These are phyloP conservation scores for Gnomoniopsis sp. DNA, from an alignment of 2,329 filamentous ascomycete species.

Conservation along the genomic window DNA sequence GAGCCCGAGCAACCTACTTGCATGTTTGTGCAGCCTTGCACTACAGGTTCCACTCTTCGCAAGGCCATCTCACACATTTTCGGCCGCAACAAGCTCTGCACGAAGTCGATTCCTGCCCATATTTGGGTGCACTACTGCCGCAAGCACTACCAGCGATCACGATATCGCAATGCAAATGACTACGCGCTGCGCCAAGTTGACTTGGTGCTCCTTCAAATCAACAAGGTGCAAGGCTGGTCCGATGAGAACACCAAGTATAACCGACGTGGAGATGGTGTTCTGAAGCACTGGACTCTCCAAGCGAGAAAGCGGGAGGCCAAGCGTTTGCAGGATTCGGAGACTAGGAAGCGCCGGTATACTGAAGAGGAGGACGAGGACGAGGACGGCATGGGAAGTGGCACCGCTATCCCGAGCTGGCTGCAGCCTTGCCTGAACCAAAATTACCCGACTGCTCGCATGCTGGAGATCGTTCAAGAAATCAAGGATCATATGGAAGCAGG, in stretches of 20 bases:
- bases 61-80: slow-evolving; percentile 82
- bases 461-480: slow-evolving; percentile 44
- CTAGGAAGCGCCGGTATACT: slow-evolving; percentile 15
- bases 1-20: slow-evolving; percentile 34
- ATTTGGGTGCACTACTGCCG: slow-evolving; percentile 77
- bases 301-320: slow-evolving; percentile 63
- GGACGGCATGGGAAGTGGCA: slow-evolving; percentile 32
- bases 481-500: slow-evolving; percentile 41
- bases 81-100: slow-evolving; percentile 77
- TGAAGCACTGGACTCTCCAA: slow-evolving; percentile 59
- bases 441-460: slow-evolving; percentile 45
- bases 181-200: slow-evolving; percentile 62
- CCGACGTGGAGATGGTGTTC: slow-evolving; percentile 33
- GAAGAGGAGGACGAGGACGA: slow-evolving; percentile 30
- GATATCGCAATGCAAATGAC: slow-evolving; percentile 63
- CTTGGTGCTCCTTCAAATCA: slow-evolving; percentile 60
- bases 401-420: slow-evolving; percentile 48
- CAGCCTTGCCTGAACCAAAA: slow-evolving; percentile 41
- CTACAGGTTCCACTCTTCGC: slow-evolving; percentile 58
- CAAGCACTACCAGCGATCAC: slow-evolving; percentile 76
- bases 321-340: slow-evolving; percentile 39
- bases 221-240: slow-evolving; percentile 62
- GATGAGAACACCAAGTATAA: slow-evolving; percentile 36
- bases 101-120: slow-evolving; percentile 62
- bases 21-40: slow-evolving; percentile 55